Base-by-base conservation (phyloP, 106 monocot genomes). In the Dendrobium catenatum region DNA sequence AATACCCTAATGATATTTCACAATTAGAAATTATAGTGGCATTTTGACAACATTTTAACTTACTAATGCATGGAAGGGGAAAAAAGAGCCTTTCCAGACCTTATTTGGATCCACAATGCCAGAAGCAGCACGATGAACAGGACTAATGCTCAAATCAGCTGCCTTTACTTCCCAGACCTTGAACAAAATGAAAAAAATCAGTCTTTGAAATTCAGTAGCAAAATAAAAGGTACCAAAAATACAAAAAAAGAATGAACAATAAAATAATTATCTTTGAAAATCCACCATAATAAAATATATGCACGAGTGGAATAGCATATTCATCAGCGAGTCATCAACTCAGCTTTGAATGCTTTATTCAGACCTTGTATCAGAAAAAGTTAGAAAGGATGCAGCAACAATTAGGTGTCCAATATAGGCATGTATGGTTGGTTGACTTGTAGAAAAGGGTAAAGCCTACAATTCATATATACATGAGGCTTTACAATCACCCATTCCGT, bases 151-250 rank as follows among this genome's bases (percentile, higher is more conserved):
- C 81, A 98, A 86, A 88, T 98, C 98, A 51, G 98, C 98, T 18
- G 98, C 98, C 79, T 98, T 98, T 15, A 98, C 98, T 85, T 95
- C 98, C 98, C 98, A 98, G 54, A 98, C 98, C 98, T 98, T 49
- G 41, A 76, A 49, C 48, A 49, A 74, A 76, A 76, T 44, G 33
- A 16, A 40, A 72, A 72, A 40, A 4, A 72, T 72, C 40, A 72
- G 15, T 72, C 22, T 17, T 0, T 29, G 72, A 72, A 33, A 72
- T 27, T 40, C 51, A 29, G 27, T 40, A 8, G 40, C 4, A 33
- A 70, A 72, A 33, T 33, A 72, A 17, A 72, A 72, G 40, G 72
- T 72, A 40, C 40, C 17, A 26, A 24, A 51, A 66, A 22, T 24
- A 26, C 64, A 64, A 64, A 5, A 64, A 37, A 64, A 26, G 8